Conservation (phyloP, 345 rosid species). For the Orychophragmus violaceus region DNA sequence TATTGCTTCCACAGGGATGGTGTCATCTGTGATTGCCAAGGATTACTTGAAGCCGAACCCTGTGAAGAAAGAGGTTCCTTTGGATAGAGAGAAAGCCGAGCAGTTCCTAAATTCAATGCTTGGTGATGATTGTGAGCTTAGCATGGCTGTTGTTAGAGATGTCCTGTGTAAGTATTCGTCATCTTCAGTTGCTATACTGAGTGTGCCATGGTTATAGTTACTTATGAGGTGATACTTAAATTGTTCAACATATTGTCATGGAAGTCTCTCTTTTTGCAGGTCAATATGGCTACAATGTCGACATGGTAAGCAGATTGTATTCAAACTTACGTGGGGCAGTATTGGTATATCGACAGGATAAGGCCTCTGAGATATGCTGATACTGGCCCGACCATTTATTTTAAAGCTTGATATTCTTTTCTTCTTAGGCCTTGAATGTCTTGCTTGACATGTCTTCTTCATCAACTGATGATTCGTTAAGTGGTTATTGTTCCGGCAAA, state of each 20-base stretch:
- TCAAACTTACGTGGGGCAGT: conserved; percentile 12
- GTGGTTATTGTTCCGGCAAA: conserved; percentile 15
- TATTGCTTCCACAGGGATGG: conserved; percentile 74
- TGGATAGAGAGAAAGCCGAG: conserved; percentile 50
- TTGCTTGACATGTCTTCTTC: conserved; percentile 68
- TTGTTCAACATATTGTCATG: background rate
- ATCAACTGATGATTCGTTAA: conserved; percentile 39
- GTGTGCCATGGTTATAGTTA: too few species aligned
- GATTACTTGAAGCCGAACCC: conserved; percentile 48
- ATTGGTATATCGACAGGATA: conserved; percentile 20
- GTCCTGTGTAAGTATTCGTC: conserved; percentile 54
- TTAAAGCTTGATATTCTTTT: conserved; percentile 17
- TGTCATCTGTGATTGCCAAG: conserved; percentile 69
- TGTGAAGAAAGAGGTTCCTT: conserved; percentile 17
- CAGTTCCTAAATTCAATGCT: conserved; percentile 78
- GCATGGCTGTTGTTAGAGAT: conserved; percentile 75
- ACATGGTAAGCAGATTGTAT: conserved; percentile 50
- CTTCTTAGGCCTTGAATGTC: conserved; percentile 66
- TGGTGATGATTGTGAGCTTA: conserved; percentile 62
- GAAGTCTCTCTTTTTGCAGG: conserved; percentile 45
- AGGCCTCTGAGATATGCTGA: conserved; percentile 19
- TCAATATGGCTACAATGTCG: conserved; percentile 68
- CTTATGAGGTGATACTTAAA: background rate
- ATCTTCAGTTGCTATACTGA: background rate
- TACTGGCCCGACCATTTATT: conserved; percentile 11